Base-by-base conservation (phyloP, 495 filamentous ascomycete species). In the Penicillium egyptiacum region DNA sequence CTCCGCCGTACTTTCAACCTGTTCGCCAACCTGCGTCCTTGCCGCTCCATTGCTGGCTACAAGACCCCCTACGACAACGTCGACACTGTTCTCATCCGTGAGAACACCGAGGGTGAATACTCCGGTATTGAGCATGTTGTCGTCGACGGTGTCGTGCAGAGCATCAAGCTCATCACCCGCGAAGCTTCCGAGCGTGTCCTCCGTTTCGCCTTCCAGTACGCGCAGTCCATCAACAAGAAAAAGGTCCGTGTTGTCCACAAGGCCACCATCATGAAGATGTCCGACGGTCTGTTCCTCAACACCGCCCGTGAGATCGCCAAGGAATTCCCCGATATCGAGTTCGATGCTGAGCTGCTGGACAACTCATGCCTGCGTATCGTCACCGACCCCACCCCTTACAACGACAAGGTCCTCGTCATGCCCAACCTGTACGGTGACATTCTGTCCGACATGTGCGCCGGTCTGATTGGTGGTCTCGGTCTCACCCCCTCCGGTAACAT, bases 231-330 rank as follows among this genome's bases (percentile, higher is more conserved):
- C 61, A 89, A 91, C 68, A 88, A 88, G 81, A 89, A 85, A 72
- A 96, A 97, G 86, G 94, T 98, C 58, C 89, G 94, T 60, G 93
- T 88, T 39, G 94, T 98, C 50, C 93, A 98, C 85, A 98, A 98
- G 85, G 94, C 93, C 68, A 98, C 95, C 67, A 98, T 98, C 81
- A 98, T 98, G 94, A 98, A 98, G 87, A 98, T 98, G 95, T 88
- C 83, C 75, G 94, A 98, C 76, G 94, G 94, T 77, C 89, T 98
- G 48, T 98, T 98, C 87, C 81, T 98, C 56, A 88, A 83, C 74
- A 88, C 84, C 51, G 95, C 91, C 64, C 79, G 86, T 31, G 81
- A 91, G 25, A 80, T 98, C 68, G 78, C 89, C 72, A 92, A 96
- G 85, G 91, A 97, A 63, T 98, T 89, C 85, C 92, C 95, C 57